A percentile compares a stretch with the other conserved stretches of the same genome.
Evolutionary conservation across 352 stramenopile species (phyloP).

Genomic region (Plasmopara viticola): DNA sequence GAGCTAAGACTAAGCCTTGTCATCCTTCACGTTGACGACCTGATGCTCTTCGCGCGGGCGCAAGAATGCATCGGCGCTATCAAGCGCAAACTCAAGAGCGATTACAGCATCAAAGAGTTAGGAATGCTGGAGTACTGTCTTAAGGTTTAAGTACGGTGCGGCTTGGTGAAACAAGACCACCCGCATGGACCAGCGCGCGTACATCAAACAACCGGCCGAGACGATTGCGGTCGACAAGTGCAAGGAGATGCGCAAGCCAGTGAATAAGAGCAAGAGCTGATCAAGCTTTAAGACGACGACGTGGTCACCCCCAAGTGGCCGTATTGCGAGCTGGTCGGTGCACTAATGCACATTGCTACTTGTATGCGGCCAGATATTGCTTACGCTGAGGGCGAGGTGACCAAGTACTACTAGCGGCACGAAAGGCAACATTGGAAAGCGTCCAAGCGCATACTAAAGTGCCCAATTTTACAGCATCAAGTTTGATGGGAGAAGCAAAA

Average conservation of each 20-base stretch:
- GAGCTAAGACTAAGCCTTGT: neutral
- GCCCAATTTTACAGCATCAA: neutral
- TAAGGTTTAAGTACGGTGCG: too few species aligned
- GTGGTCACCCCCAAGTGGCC: neutral
- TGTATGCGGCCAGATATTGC: neutral
- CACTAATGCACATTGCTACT: neutral
- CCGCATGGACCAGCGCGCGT: too few species aligned
- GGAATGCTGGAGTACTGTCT: neutral
- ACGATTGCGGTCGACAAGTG: too few species aligned
- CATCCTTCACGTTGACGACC: too few species aligned
- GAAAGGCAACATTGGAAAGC: neutral
- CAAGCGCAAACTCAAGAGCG: too few species aligned
- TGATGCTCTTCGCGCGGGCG: too few species aligned
- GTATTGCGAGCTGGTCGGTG: neutral
- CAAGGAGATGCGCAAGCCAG: too few species aligned
- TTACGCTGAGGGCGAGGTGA: neutral
- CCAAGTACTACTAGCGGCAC: slow-evolving; percentile 1
- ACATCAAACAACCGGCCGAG: too few species aligned
- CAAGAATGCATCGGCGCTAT: too few species aligned
- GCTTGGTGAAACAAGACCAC: too few species aligned
- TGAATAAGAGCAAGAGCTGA: neutral
- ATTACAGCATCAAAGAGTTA: neutral
- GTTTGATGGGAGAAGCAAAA: neutral
- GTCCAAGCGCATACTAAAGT: neutral
- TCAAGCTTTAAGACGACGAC: neutral